Evolutionary conservation across 768 basidiomycete species (phyloP).

Genomic region (Amanita subjunquillea): DNA sequence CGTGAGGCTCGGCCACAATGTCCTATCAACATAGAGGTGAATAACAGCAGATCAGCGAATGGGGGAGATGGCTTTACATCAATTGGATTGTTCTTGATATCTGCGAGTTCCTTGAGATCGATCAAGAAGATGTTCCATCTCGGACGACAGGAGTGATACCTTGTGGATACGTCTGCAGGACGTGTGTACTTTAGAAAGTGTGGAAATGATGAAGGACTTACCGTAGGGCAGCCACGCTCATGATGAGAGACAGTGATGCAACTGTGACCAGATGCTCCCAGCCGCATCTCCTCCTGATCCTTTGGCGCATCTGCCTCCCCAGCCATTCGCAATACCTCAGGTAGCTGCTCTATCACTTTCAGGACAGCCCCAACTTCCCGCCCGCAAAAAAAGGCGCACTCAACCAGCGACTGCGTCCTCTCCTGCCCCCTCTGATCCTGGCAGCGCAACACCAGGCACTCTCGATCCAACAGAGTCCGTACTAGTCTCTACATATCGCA

Average conservation of each 20-base stretch:
- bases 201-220: constrained; percentile 12
- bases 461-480: constrained; percentile 28
- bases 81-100: constrained; percentile 53
- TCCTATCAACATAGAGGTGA: constrained; percentile 33
- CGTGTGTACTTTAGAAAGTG: constrained; percentile 8
- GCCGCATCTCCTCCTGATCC: background rate
- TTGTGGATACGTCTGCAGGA: constrained; percentile 62
- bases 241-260: constrained; percentile 5
- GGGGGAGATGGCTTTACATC: constrained; percentile 29
- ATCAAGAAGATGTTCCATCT: constrained; percentile 5
- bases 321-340: background rate
- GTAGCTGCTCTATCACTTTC: background rate
- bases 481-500: background rate
- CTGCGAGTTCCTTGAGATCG: constrained; percentile 48
- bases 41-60: constrained; percentile 6
- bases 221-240: constrained; percentile 31
- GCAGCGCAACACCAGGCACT: constrained; percentile 18
- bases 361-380: constrained; percentile 17
- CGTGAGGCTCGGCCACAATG: constrained; percentile 48
- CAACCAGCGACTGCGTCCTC: constrained; percentile 38
- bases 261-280: constrained; percentile 1
- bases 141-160: constrained; percentile 24
- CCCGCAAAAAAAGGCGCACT: constrained; percentile 49
- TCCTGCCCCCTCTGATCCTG: constrained; percentile 48
- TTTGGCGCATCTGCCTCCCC: background rate